Percentiles rank a stretch among this genome's conserved stretches.
These are phyloP conservation scores for Penicillium bovifimosum DNA, from an alignment of 495 filamentous ascomycete species.

Conservation along the genomic window DNA sequence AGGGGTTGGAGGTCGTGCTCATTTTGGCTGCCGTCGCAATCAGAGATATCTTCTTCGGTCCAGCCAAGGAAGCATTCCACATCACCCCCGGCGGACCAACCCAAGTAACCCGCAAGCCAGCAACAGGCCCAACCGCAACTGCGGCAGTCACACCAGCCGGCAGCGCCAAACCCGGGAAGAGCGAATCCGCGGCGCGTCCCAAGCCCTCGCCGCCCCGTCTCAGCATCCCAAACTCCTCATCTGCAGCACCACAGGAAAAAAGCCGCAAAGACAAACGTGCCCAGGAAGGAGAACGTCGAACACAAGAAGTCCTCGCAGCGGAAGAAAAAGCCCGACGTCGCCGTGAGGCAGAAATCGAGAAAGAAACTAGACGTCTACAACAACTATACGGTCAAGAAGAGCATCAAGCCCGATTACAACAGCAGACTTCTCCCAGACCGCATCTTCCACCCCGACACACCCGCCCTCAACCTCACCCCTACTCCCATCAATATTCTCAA, in stretches of 20 bases:
- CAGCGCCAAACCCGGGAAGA: not conserved
- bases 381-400: constrained; percentile 62
- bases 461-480: constrained; percentile 11
- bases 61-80: constrained; percentile 72
- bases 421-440: constrained; percentile 24
- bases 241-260: constrained; percentile 16
- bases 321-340: constrained; percentile 65
- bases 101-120: not conserved
- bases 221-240: constrained; percentile 13
- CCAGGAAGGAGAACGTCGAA: constrained; percentile 61
- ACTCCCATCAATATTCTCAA: constrained; percentile 15
- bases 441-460: constrained; percentile 19
- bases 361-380: constrained; percentile 78
- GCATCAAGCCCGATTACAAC: constrained; percentile 30
- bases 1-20: constrained; percentile 85
- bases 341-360: constrained; percentile 67
- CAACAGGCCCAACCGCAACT: not conserved
- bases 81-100: constrained; percentile 38
- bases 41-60: constrained; percentile 73
- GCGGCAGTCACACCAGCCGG: not conserved
- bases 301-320: constrained; percentile 70
- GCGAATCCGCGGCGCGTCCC: constrained; percentile 1
- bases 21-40: constrained; percentile 80
- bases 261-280: constrained; percentile 45
- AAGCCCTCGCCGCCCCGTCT: constrained; percentile 6